Evolutionary conservation across 495 filamentous ascomycete species (phyloP), one percentile per base, ranked within the genome.

Genomic region (Trichoderma reesei): DNA sequence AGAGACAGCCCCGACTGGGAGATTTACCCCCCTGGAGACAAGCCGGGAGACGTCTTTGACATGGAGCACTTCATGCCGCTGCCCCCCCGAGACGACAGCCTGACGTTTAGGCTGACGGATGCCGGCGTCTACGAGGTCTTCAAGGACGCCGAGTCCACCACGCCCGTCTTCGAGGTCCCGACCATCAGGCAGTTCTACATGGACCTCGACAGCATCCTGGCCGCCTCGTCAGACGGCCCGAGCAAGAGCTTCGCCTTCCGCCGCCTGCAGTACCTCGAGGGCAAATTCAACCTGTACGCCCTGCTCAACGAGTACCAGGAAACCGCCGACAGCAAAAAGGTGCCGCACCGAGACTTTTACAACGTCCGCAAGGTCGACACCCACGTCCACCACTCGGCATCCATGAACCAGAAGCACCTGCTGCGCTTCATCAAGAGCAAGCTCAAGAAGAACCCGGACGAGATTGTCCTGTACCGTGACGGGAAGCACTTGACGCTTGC

Each of bases 371-470:
- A 98, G 74, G 95, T 98, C 31, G 94, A 98, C 74, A 98, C 94
- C 14, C 94, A 98, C 80, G 94, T 98, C 65, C 94, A 98, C 73
- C 94, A 98, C 73, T 98, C 94, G 5, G 95, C 94, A 44, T 98
- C 95, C 73, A 98, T 98, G 94, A 98, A 98, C 73, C 94, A 98
- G 78, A 98, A 98, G 71, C 94, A 98, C 80, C 78, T 98, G 48
- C 80, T 98, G 65, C 89, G 94, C 44, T 98, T 98, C 75, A 98
- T 98, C 76, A 98, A 98, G 75, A 96, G 90, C 78, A 98, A 97
- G 76, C 96, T 98, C 89, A 96, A 96, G 81, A 98, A 95, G 72
- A 93, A 81, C 5, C 92, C 91, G 3, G 88, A 97, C 71, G 94
- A 98, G 78, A 86, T 92, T 41, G 94, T 98, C 18, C 82, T 98